phyloP scores from a whole-genome alignment of 768 basidiomycete species.

The Porpolomopsis calyptriformis region DNA sequence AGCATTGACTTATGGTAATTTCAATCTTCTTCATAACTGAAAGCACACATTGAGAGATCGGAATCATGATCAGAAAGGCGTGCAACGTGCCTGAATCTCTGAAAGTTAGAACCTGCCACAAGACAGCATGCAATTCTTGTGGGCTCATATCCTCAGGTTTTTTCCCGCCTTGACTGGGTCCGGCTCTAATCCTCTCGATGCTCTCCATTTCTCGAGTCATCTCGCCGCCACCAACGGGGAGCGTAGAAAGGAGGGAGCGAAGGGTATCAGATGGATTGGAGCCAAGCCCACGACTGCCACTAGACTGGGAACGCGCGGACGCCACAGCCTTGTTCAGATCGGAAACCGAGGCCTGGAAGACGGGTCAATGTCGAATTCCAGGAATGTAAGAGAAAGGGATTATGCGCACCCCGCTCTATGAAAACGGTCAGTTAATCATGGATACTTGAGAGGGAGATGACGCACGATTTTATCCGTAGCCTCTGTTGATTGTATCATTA shows the following conservation, averaged over 20 bases:
- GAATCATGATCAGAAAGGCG: not conserved
- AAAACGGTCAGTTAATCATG: not conserved
- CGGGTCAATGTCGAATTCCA: not conserved
- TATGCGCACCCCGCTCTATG: slow-evolving; percentile 25
- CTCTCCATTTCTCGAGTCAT: slow-evolving; percentile 68
- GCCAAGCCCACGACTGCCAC: slow-evolving; percentile 23
- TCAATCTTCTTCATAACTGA: slow-evolving; percentile 69
- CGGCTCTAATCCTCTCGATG: slow-evolving; percentile 58
- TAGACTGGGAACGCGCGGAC: slow-evolving; percentile 50
- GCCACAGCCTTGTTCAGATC: slow-evolving; percentile 76
- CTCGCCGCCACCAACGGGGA: slow-evolving; percentile 57
- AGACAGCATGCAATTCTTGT: slow-evolving; percentile 70
- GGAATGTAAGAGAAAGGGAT: not conserved
- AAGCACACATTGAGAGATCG: not conserved
- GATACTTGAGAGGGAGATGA: not conserved
- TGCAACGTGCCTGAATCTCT: slow-evolving; percentile 55
- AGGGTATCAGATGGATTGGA: slow-evolving; percentile 37
- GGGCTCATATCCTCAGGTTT: slow-evolving; percentile 76
- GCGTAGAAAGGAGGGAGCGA: slow-evolving; percentile 46
- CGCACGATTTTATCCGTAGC: slow-evolving; percentile 53
- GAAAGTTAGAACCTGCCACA: slow-evolving; percentile 83
- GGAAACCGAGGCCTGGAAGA: slow-evolving; percentile 64
- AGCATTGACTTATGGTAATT: slow-evolving; percentile 50
- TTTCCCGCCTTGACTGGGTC: slow-evolving; percentile 51
- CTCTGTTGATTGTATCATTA: slow-evolving; percentile 26